Evolutionary conservation across 1,139 yeast species (phyloP), one percentile per base, ranked within the genome.

Genomic region (Sugiyamaella neomexicana): DNA sequence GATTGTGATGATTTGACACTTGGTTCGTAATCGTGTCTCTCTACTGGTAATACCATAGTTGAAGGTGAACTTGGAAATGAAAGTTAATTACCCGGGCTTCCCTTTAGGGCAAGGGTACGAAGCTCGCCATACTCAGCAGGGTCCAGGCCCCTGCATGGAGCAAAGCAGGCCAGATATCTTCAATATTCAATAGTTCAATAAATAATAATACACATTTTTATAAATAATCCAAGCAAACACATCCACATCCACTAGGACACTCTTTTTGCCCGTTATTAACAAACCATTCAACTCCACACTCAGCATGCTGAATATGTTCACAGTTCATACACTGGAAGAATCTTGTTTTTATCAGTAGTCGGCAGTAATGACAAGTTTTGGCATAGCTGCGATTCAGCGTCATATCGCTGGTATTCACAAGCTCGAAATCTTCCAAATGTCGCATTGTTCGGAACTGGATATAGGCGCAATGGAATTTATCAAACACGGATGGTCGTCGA

Each of bases 191-290:
- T n/a, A n/a, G n/a, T n/a, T n/a, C n/a, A n/a, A n/a, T n/a, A n/a
- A n/a, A n/a, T n/a, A n/a, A n/a, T n/a, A n/a, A n/a, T n/a, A n/a
- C n/a, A n/a, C n/a, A n/a, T n/a, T n/a, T 34, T 12, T 15, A 38
- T 38, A 38, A 38, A 38, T 38, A 38, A 38, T 54, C 48, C 20
- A 60, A 38, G 44, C 66, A 59, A 43, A 50, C 25, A 47, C 98
- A 91, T 0, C 97, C 97, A 72, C 98, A 91, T 0, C 97, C 98
- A 56, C 89, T 81, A 0, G 96, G 86, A 69, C 98, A 91, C 62
- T 85, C 89, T 43, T 64, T 64, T n/a, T 71, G 72, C 2, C 75
- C 76, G 0, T 69, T 72, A 13, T 71, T 72, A 6, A 48, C 52
- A 91, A 96, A 90, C 98, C 98, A 91, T 53, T 78, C 79, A 12